Percentiles rank a stretch among this genome's conserved stretches.
phyloP scores from a whole-genome alignment of 1,139 yeast species.

The Suhomyces wounanorum region DNA sequence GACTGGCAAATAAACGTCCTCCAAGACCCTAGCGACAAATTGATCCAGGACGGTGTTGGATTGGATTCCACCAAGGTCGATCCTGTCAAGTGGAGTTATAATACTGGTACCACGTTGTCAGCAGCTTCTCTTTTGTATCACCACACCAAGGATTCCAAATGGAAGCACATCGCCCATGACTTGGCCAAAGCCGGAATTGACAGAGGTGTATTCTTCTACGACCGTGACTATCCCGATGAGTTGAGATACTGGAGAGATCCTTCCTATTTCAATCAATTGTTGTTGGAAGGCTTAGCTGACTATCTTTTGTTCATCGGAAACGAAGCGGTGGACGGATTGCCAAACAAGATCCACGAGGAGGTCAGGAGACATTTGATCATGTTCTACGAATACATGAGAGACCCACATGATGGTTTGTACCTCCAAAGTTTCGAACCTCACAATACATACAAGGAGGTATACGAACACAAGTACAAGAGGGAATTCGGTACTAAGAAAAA shows the following conservation, averaged over 20 bases:
- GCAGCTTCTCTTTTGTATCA: constrained; percentile 55
- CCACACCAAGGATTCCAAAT: constrained; percentile 54
- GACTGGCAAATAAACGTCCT: constrained; percentile 56
- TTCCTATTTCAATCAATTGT: constrained; percentile 62
- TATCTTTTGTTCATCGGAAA: constrained; percentile 53
- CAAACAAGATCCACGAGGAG: constrained; percentile 43
- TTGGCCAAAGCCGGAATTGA: constrained; percentile 63
- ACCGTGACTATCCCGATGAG: constrained; percentile 60
- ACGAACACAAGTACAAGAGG: constrained; percentile 49
- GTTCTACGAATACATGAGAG: constrained; percentile 59
- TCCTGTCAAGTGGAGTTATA: constrained; percentile 67
- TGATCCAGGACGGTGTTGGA: constrained; percentile 66
- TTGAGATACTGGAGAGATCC: constrained; percentile 68
- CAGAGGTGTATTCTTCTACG: constrained; percentile 58
- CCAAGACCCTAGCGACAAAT: constrained; percentile 56
- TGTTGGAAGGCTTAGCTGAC: constrained; percentile 72
- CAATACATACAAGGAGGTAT: constrained; percentile 51
- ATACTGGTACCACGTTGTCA: constrained; percentile 65
- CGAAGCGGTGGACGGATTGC: constrained; percentile 44
- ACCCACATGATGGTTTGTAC: constrained; percentile 61
- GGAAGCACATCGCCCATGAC: constrained; percentile 59
- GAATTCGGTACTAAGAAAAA: constrained; percentile 60
- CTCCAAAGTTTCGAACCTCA: constrained; percentile 64
- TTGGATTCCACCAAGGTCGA: constrained; percentile 48
- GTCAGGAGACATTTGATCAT: constrained; percentile 52